Base-by-base conservation (phyloP, 2,329 filamentous ascomycete species). In the Nemania diffusa region DNA sequence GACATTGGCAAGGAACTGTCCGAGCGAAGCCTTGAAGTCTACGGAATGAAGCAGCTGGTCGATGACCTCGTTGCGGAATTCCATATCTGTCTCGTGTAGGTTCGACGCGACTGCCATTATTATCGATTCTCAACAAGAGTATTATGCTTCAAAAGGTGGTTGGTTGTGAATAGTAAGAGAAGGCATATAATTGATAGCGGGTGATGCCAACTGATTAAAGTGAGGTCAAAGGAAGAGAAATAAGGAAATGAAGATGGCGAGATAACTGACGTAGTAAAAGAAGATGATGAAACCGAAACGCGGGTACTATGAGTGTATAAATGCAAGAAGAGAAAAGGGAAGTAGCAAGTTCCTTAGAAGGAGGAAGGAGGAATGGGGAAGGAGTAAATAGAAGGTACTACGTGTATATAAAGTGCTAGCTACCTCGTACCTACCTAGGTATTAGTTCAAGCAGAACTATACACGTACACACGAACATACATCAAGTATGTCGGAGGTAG, bases 31-130 rank as follows among this genome's bases (percentile, higher is more conserved):
- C 42, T 63, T 62, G 8, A 62, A 59, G 27, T 44, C 62, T 15
- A 63, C 26, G 13, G 53, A 56, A 5, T 46, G 40, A 1, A 65
- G 29, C 11, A 68, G 62, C 3, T 46, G 26, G 2, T 58, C 27
- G 34, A 68, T 58, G 13, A 68, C 55, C 48, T 52, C 62, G 17
- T 34, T 37, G 17, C 29, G 58, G 34, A 68, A 62, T 13, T 50
- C n/a, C 17, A 42, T 3, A 24, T 61, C 61, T 11, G 13, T 40
- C 20, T 22, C 13, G 6, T 9, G 13, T 40, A 9, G 26, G 42
- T 26, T 15, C 17, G 56, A 17, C 3, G 17, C 9, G 7, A 15
- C 42, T 20, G 60, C 20, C 65, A 64, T 64, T 13, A 37, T 32
- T 27, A 26, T 20, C 42, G 32, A 3, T 27, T 20, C 5, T 9